Percentiles rank a stretch among this genome's conserved stretches.
Evolutionary conservation across 176 grass and related monocot genomes (phyloP).

Genomic region (Puya raimondii): DNA sequence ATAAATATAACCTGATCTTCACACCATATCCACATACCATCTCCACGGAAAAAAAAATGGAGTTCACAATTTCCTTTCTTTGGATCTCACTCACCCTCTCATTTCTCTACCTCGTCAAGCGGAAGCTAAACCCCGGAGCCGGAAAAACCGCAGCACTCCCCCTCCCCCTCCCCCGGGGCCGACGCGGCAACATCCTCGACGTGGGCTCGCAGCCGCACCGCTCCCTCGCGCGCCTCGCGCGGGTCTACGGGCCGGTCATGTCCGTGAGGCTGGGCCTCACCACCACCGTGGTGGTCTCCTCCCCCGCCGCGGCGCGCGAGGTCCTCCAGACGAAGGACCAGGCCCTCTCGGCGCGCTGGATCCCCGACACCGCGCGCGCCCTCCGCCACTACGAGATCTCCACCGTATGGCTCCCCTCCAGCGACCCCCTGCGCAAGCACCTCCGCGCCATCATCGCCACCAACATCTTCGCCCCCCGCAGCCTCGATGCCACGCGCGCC

Average conservation of each 20-base stretch:
- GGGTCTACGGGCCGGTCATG: slow-evolving; percentile 31
- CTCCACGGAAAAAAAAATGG: no score
- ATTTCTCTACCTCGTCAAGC: no score
- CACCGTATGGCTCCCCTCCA: slow-evolving; percentile 27
- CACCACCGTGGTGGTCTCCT: slow-evolving; percentile 37
- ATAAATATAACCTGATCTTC: no score
- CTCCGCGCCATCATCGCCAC: slow-evolving; percentile 20
- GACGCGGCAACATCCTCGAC: slow-evolving; percentile 26
- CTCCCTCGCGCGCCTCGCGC: slow-evolving; percentile 20
- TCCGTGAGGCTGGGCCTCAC: slow-evolving; percentile 22
- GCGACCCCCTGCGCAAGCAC: slow-evolving; percentile 18
- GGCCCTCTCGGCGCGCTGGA: no score
- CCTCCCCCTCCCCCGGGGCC: slow-evolving; percentile 16
- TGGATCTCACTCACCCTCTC: no score
- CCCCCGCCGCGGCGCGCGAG: slow-evolving; percentile 15
- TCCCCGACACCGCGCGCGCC: slow-evolving; percentile 12
- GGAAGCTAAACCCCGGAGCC: no score
- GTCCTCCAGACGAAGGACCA: slow-evolving; percentile 1
- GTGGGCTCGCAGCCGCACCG: slow-evolving; percentile 20
- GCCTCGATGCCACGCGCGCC: slow-evolving; percentile 14
- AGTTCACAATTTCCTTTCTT: no score
- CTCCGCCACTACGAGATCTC: neutral
- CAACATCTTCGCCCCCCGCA: slow-evolving; percentile 20
- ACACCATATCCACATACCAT: no score
- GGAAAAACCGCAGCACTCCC: no score